Base-by-base conservation (phyloP, 2,329 filamentous ascomycete genomes). In the Aureobasidium sp. region DNA sequence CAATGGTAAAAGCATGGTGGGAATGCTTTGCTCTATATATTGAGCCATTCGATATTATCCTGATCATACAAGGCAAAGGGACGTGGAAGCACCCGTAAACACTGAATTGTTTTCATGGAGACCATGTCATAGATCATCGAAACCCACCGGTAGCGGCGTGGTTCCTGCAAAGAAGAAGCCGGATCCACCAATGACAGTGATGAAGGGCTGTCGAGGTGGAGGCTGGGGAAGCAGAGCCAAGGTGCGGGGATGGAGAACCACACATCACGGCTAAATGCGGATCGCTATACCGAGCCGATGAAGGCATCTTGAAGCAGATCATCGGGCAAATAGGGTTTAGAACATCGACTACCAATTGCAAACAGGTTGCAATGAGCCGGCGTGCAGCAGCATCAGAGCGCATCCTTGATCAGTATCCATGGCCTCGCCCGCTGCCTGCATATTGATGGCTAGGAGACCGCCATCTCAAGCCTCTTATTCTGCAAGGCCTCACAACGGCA, bases 271-370 rank as follows among this genome's bases (percentile, higher is more conserved):
- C 27, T 58, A 48, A 58, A 58, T 58, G 55, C 31, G 14, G 55
- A 58, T 58, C 55, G 27, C 41, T 58, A 58, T 37, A 58, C 55
- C 55, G 39, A 47, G 55, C 55, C 55, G 55, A 39, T 58, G 55
- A n/a, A 58, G 55, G 25, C 42, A 42, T 45, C 31, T 36, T 45
- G 41, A n/a, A 45, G 29, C 37, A 39, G 25, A 42, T 57, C 39
- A 36, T 17, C 53, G 53, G 53, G 53, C 53, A 57, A 57, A 57
- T 57, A 45, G 53, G 41, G 53, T 45, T 34, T 25, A 20, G 3
- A 29, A 36, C 22, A 17, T 22, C 27, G 20, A 57, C 14, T 14
- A n/a, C 29, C n/a, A n/a, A 36, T 27, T 22, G 9, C 11, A 17
- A 45, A 6, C 27, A 45, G 53, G 39, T 17, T 45, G 17, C 27